Evolutionary conservation across 306 rosid genomes (phyloP), one percentile per base, ranked within the genome.

Genomic region (Vigna unguiculata): DNA sequence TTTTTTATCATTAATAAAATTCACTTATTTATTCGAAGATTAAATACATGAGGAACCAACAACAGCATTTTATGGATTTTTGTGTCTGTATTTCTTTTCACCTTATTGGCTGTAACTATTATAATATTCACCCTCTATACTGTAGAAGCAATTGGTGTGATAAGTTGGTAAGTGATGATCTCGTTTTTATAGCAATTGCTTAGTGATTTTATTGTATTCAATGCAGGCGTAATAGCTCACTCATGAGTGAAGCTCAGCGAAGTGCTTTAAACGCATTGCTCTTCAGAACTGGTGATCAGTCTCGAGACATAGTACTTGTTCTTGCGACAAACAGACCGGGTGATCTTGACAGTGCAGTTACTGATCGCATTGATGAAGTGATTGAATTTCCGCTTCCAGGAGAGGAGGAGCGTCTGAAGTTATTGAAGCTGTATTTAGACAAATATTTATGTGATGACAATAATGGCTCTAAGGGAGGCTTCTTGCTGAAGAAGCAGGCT

Each of bases 301-400:
- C 99, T 20, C 87, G 98, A 82, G 99, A 96, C 90, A 87, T 86
- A 24, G 99, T 96, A 59, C 94, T 96, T 20, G 98, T 96, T 71
- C 97, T 96, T 53, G 99, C 99, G 46, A 96, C 99, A 17, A 96
- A 96, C 89, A 89, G 98, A 81, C 99, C 99, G 2, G 91, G 97
- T 22, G 98, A 96, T 80, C 99, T 96, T 16, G 99, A 96, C 68
- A 86, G 88, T 25, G 98, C 99, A 28, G 75, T 96, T 49, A 93
- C 97, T 17, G 99, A 96, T 75, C 97, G 98, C 12, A 93, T 92
- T 75, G 99, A 93, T 57, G 99, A 96, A 87, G 99, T 90, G 78
- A 88, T 96, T 8, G 99, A 96, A 83, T 92, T 96, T 82, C 99
- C 99, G 15, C 88, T 92, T 41, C 98, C 98, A 1, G 93, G 97